Evolutionary conservation across 2,329 filamentous ascomycete species (phyloP), one percentile per base, ranked within the genome.

Genomic region (Diaporthe ilicicola): DNA sequence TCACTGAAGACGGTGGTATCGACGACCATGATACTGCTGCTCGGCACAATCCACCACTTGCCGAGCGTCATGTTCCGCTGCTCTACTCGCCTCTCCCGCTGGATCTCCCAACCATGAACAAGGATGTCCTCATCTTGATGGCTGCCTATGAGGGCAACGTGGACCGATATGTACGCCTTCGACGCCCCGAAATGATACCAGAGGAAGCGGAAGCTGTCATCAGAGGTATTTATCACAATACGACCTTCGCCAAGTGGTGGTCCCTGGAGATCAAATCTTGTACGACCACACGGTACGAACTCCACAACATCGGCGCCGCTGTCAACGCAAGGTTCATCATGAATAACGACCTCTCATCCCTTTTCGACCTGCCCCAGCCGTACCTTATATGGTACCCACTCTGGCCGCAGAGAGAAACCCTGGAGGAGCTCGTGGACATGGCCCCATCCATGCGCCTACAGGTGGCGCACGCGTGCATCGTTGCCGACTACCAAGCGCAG

Each of bases 101-200:
- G 1, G 51, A 55, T 29, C 51, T 83, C 4, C 82, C 82, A 7
- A 74, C 74, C 0, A 73, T 78, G 1, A 75, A 81, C 64, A 84
- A 84, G 69, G 78, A 82, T 61, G 55, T 80, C 1, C 76, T 84
- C 7, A 81, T 83, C 46, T 71, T 77, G 7, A 77, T 80, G 73
- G 81, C 82, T 0, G 81, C 81, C 4, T 82, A 79, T 48, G 68
- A 78, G 15, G 82, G 82, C 17, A 74, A 84, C 29, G 74, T 84
- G 22, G 82, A 84, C 67, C 77, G 80, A 24, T 84, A 84, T 48
- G 55, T 70, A 0, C 79, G 82, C 2, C 73, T 84, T 1, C 76
- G 77, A n/a, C 72, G 78, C 19, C 51, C 51, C 15, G 4, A 5
- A 2, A 9, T 7, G 19, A 10, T 55, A 13, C 22, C 29, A 1